Base-by-base conservation (phyloP, 257 asterid species). In the Solanum chiquidenum region DNA sequence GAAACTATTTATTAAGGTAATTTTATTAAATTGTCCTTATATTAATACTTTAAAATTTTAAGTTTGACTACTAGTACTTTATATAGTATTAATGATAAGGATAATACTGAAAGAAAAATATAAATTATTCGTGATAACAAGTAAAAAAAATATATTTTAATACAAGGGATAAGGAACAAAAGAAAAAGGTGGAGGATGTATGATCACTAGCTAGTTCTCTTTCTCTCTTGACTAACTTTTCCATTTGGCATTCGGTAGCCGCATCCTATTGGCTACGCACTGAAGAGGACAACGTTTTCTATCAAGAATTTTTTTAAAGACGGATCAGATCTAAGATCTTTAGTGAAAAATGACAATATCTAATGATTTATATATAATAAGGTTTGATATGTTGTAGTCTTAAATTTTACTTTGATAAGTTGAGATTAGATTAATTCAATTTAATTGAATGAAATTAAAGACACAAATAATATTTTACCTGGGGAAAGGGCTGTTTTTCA, bases 401-500 rank as follows among this genome's bases (percentile, higher is more conserved):
- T 40, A 40, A 40, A 7, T 2, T 5, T 21, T 37, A 3, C 27
- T 62, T n/a, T 4, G n/a, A 71, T 71, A 14, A 74, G 29, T 13
- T 75, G 12, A 38, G 83, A 76, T 25, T 77, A 12, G 25, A 42
- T 77, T 42, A 37, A 7, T 77, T 77, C 40, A 37, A 40, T 77
- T 77, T 38, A 6, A 76, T 76, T 77, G 42, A 29, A 80, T 46
- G 27, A 29, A 44, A 27, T 34, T 18, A 9, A 72, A 33, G 49
- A 10, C 16, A 34, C 29, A 71, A 49, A 49, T 49, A 49, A 49
- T 38, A 33, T 25, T 13, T 27, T 46, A 93, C 97, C 97, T 94
- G 18, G 97, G 95, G 88, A 90, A 94, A 40, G 94, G 91, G 93
- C 94, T 94, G 74, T 93, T 94, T 88, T 94, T 94, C 40, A 94